phyloP scores from a whole-genome alignment of 495 filamentous ascomycete genomes.

The Lasiosphaeris hirsuta region DNA sequence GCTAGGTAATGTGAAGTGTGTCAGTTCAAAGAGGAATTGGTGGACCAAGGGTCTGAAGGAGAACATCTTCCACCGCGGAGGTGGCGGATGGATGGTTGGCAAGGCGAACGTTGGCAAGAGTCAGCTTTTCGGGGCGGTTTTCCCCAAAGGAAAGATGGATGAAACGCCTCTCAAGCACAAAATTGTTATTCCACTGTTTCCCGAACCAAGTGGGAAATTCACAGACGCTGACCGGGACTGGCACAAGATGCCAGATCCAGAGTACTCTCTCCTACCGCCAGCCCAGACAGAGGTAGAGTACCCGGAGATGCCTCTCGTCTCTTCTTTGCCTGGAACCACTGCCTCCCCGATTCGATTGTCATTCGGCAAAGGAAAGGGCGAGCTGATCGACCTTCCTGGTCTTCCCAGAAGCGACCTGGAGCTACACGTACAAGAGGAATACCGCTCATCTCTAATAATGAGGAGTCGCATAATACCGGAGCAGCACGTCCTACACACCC shows the following conservation, averaged over 20 bases:
- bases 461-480: slow-evolving; percentile 61
- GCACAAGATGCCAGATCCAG: slow-evolving; percentile 16
- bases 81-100: slow-evolving; percentile 96
- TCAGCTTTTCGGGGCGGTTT: slow-evolving; percentile 77
- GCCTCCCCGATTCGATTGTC: slow-evolving; percentile 88
- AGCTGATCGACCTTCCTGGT: slow-evolving; percentile 90
- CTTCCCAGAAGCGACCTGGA: slow-evolving; percentile 70
- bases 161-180: slow-evolving; percentile 32
- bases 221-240: neutral
- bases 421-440: slow-evolving; percentile 58
- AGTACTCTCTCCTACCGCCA: slow-evolving; percentile 65
- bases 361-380: slow-evolving; percentile 79
- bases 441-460: slow-evolving; percentile 72
- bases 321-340: slow-evolving; percentile 85
- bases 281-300: slow-evolving; percentile 65
- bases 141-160: slow-evolving; percentile 71
- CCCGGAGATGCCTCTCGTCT: slow-evolving; percentile 79
- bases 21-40: slow-evolving; percentile 80
- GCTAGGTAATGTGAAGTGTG: slow-evolving; percentile 77
- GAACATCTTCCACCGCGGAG: slow-evolving; percentile 72
- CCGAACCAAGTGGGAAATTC: neutral
- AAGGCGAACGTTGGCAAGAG: slow-evolving; percentile 98
- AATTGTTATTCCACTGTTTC: slow-evolving; percentile 30
- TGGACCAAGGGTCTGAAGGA: slow-evolving; percentile 86
- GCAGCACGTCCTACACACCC: slow-evolving; percentile 67